Percentiles rank a stretch among this genome's conserved stretches.
Evolutionary conservation across 2,329 filamentous ascomycete genomes (phyloP).

Genomic region (Alternaria sp.): DNA sequence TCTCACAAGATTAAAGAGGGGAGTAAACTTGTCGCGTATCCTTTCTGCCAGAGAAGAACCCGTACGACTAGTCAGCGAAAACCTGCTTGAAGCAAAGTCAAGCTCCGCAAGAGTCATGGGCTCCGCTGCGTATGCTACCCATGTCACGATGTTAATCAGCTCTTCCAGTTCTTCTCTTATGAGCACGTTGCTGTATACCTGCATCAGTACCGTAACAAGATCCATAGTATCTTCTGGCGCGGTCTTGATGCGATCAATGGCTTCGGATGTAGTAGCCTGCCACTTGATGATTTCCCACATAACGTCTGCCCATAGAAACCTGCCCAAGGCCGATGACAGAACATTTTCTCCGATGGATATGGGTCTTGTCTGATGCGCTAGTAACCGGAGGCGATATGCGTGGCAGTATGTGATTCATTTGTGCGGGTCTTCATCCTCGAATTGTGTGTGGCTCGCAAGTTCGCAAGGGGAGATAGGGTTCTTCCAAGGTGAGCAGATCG

Average conservation of each 20-base stretch:
- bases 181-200: slow-evolving; percentile 5
- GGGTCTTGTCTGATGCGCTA: not conserved
- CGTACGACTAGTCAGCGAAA: not conserved
- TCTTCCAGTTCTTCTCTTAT: not conserved
- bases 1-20: not conserved
- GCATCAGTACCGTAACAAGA: not conserved
- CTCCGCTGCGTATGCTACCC: not conserved
- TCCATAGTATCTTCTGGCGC: not conserved
- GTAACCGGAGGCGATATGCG: not conserved
- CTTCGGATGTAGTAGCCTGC: not conserved
- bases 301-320: slow-evolving; percentile 7
- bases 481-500: too few relatives aligned
- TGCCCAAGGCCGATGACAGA: not conserved
- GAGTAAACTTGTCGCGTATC: not conserved
- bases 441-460: not conserved
- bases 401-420: not conserved
- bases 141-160: not conserved
- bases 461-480: not conserved
- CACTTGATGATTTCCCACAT: slow-evolving; percentile 7
- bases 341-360: slow-evolving; percentile 2
- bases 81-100: not conserved
- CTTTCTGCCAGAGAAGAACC: not conserved
- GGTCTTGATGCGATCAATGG: not conserved
- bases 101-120: not conserved
- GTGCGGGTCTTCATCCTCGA: not conserved